These are phyloP conservation scores for Fusarium penzigii DNA, from an alignment of 2,329 filamentous ascomycete genomes.

Conservation along the genomic window DNA sequence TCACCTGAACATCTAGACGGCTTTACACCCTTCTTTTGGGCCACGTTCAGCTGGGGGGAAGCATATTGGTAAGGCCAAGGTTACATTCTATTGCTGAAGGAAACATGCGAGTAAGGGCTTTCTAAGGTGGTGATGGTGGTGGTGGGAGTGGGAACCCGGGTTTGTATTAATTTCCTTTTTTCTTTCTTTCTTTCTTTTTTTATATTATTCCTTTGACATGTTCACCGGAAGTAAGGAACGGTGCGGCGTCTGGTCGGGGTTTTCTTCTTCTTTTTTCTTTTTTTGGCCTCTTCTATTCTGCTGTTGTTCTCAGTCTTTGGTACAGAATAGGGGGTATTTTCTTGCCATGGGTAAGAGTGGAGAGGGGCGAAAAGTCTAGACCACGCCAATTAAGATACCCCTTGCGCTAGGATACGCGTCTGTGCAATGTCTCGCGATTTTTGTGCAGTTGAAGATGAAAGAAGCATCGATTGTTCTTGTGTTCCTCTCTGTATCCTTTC, in stretches of 20 bases:
- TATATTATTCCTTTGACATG: slow-evolving; percentile 5
- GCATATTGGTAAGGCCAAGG: neutral
- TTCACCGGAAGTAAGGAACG: slow-evolving; percentile 23
- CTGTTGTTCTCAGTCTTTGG: too few relatives aligned
- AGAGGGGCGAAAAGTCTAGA: neutral
- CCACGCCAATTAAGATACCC: neutral
- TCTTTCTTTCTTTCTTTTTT: slow-evolving; percentile 24
- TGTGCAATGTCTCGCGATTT: too few relatives aligned
- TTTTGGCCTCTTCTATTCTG: too few relatives aligned
- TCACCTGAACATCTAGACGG: neutral
- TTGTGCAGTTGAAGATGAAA: neutral
- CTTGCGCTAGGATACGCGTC: neutral
- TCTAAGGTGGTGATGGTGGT: neutral
- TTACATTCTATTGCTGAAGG: neutral
- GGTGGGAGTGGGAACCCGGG: neutral
- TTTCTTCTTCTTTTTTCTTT: neutral
- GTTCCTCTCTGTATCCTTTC: too few relatives aligned
- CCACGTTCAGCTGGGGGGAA: neutral
- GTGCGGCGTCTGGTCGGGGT: slow-evolving; percentile 21
- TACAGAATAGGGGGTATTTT: too few relatives aligned
- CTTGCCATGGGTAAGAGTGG: neutral
- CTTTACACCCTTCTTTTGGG: neutral
- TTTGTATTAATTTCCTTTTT: slow-evolving; percentile 1
- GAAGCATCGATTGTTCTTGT: too few relatives aligned
- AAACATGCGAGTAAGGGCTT: neutral